Base-by-base conservation (phyloP, 2,329 filamentous ascomycete species). In the Talaromyces sp. region DNA sequence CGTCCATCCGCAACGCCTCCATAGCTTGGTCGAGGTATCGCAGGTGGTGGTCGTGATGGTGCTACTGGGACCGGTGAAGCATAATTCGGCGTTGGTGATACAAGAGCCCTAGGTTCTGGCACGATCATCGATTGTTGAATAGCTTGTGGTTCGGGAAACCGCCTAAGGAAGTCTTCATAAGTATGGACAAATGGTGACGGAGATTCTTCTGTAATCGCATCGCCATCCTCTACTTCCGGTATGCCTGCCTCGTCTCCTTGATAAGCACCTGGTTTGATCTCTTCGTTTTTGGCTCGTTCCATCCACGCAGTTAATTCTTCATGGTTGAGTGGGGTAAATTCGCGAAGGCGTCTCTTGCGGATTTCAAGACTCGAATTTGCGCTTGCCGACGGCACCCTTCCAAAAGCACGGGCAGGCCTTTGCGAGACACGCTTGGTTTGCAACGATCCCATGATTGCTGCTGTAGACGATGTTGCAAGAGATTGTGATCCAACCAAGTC, bases 291-390 rank as follows among this genome's bases (percentile, higher is more conserved):
- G 2, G 95, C 84, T 64, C 86, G 87, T 66, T 92, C 88, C 70
- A 93, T 85, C 90, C 92, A 97, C 48, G 84, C 85, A 63, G 85
- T 86, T 66, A 95, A 87, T 72, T 97, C 93, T 66, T 93, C 90
- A 5, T 87, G 84, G 65, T 91, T 89, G 56, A 97, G 84, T 0
- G 90, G 89, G 61, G 88, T 88, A 69, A 84, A 86, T 62, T 86
- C 84, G 55, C 84, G 81, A 52, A 84, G 76, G 60, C 84, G 77
- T 61, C 82, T 78, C 70, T 82, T 86, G 55, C 83, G 80, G n/a
- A 85, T 73, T 65, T 84, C 80, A 48, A 84, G 71, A 60, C 80
- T 82, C 5, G 81, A 80, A 65, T 81, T 80, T 33, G 80, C 76
- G 63, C 79, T 83, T 44, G 75, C 79, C 55, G 82, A 78, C 9